Percentiles rank a stretch among this genome's conserved stretches.
Evolutionary conservation across 2,329 filamentous ascomycete genomes (phyloP).

Genomic region (Colletotrichum tropicicola): DNA sequence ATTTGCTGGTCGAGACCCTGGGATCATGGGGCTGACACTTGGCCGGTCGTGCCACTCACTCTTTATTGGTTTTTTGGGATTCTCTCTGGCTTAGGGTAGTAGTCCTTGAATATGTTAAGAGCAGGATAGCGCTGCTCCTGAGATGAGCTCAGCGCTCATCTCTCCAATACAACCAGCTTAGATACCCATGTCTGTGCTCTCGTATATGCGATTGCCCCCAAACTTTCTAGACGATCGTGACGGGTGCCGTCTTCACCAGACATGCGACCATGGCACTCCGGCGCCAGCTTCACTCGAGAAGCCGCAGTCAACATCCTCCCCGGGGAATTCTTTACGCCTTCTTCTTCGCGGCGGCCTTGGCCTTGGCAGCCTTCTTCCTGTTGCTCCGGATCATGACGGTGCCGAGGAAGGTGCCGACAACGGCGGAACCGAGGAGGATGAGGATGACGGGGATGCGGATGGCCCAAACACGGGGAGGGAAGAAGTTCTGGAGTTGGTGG

Average conservation of each 20-base stretch:
- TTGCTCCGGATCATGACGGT: constrained; percentile 99
- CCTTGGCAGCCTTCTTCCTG: constrained; percentile 95
- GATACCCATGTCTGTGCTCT: constrained; percentile 21
- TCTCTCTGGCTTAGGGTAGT: constrained; percentile 27
- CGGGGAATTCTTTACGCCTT: constrained; percentile 70
- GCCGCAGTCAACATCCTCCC: background rate
- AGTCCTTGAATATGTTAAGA: constrained; percentile 13
- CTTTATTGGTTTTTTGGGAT: constrained; percentile 19
- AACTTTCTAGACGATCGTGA: background rate
- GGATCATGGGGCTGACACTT: constrained; percentile 12
- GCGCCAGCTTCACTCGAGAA: background rate
- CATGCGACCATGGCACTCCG: background rate
- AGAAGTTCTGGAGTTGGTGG: constrained; percentile 92
- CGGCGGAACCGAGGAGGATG: constrained; percentile 87
- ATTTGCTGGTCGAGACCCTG: background rate
- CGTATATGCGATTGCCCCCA: background rate
- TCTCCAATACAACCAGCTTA: constrained; percentile 27
- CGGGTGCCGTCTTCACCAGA: background rate
- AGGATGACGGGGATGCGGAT: constrained; percentile 98
- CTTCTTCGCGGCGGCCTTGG: constrained; percentile 84
- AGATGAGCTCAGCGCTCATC: constrained; percentile 8
- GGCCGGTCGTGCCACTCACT: constrained; percentile 27
- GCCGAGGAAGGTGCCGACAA: constrained; percentile 94
- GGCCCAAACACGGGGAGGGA: constrained; percentile 97
- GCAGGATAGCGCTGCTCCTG: constrained; percentile 5